Evolutionary conservation across 1,284 basidiomycete genomes (phyloP).

Genomic region (Boletus nobilissimus): DNA sequence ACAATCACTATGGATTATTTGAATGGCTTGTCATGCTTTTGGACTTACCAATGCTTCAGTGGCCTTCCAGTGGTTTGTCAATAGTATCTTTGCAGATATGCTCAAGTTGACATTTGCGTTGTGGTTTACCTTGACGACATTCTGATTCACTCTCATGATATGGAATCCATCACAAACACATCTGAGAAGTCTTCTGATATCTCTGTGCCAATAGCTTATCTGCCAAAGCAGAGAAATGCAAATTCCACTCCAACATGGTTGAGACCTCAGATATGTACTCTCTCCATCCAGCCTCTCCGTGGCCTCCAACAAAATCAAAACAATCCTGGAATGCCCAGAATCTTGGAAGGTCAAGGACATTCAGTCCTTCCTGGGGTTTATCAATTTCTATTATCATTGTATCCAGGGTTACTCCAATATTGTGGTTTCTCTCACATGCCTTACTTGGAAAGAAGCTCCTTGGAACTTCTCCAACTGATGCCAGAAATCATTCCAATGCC

Average conservation of each 20-base stretch:
- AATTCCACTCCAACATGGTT: background rate
- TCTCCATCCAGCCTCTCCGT: too few relatives aligned
- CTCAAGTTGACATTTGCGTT: background rate
- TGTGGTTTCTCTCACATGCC: background rate
- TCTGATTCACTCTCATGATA: background rate
- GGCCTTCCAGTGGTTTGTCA: background rate
- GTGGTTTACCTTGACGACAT: background rate
- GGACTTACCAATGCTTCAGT: background rate
- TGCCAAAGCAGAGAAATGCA: background rate
- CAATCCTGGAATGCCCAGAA: background rate
- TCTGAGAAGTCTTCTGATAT: background rate
- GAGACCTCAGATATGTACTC: background rate
- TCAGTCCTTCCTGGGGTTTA: background rate
- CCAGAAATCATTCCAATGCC: background rate
- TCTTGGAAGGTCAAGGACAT: too few relatives aligned
- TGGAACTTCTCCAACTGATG: background rate
- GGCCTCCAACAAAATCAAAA: too few relatives aligned
- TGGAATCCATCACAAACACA: background rate
- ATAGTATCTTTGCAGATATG: background rate
- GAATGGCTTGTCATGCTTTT: background rate
- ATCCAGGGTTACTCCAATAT: background rate
- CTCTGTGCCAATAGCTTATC: background rate
- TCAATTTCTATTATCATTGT: background rate
- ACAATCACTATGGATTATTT: background rate
- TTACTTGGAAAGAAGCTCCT: background rate